Base-by-base conservation (phyloP, 164 flowering plant genomes). In the Aristolochia californica region DNA sequence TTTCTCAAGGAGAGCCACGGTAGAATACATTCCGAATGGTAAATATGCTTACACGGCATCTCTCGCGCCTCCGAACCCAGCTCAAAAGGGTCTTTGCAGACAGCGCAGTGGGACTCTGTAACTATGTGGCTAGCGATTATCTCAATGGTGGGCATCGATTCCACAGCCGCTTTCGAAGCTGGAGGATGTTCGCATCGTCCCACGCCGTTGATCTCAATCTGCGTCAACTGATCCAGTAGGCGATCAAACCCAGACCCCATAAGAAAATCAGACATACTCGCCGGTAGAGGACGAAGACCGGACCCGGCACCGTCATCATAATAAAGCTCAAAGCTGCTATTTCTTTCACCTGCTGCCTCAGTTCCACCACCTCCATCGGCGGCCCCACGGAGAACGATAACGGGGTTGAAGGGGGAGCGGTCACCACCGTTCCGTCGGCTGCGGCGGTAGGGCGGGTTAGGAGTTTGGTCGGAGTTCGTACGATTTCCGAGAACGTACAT, bases 1-100 rank as follows among this genome's bases (percentile, higher is more conserved):
- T 83, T 87, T 4, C 83, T 65, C 4, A 78, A 53, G 15, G 84
- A 64, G 4, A 87, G 85, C 95, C 95, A 84, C 0, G 95, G 95
- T 5, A 87, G 66, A 18, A 87, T 87, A 62, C 95, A 87, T 26
- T 85, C 91, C 0, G 78, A 44, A 57, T 87, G 95, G 66, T 80
- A 87, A 13, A 87, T 77, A 57, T 87, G 95, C 65, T 85, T 84
- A 61, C 91, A 87, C 2, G 96, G 96, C 89, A 87, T 80, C 66
- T 83, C 91, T 0, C 89, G 72, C 0, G 85, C 95, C 51, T 77
- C 84, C 0, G 72, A 18, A 0, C 80, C 91, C 0, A 83, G 59
- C 56, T 75, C 87, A 57, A 85, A 83, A 0, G 69, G 61, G 10
- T 85, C 93, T 49, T 70, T 81, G 62, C 93, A 85, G 2, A 85